Percentiles rank a stretch among this genome's conserved stretches.
Conservation (phyloP, 768 basidiomycete genomes). For the Leccinum pellstonianum region DNA sequence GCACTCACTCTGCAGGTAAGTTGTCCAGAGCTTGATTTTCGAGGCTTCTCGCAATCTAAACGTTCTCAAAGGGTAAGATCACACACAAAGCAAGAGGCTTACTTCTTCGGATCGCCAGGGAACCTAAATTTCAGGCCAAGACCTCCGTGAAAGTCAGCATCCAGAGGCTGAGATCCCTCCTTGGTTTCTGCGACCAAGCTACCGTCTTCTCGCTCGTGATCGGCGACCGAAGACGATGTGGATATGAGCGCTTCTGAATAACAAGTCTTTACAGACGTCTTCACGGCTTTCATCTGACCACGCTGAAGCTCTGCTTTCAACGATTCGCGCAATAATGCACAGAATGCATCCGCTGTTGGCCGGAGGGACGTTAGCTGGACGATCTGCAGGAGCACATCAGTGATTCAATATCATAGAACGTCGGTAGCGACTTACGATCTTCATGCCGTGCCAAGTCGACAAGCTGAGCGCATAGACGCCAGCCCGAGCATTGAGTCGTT, state of each 20-base stretch:
- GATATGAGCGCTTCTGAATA: constrained; percentile 89
- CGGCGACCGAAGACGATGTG: constrained; percentile 52
- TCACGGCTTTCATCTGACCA: constrained; percentile 91
- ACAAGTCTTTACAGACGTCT: constrained; percentile 86
- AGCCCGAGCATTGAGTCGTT: constrained; percentile 87
- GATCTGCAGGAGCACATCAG: constrained; percentile 46
- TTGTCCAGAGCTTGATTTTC: constrained; percentile 94
- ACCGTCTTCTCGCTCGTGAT: constrained; percentile 68
- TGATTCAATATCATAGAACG: background rate
- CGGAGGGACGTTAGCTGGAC: constrained; percentile 92
- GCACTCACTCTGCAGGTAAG: constrained; percentile 72
- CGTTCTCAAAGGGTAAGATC: constrained; percentile 11
- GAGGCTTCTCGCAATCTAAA: constrained; percentile 81
- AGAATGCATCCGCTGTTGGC: constrained; percentile 92
- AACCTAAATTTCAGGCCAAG: constrained; percentile 84
- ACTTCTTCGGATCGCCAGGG: constrained; percentile 93
- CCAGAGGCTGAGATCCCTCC: constrained; percentile 43
- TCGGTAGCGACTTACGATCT: constrained; percentile 58
- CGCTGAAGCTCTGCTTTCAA: constrained; percentile 87
- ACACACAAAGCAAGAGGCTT: constrained; percentile 25
- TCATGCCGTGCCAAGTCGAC: constrained; percentile 90
- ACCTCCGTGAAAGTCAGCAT: constrained; percentile 69
- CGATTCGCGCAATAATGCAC: constrained; percentile 81
- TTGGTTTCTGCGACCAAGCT: constrained; percentile 57
- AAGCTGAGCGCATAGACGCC: constrained; percentile 96